Conservation (phyloP, 768 basidiomycete species). For the Auricularia cornea region DNA sequence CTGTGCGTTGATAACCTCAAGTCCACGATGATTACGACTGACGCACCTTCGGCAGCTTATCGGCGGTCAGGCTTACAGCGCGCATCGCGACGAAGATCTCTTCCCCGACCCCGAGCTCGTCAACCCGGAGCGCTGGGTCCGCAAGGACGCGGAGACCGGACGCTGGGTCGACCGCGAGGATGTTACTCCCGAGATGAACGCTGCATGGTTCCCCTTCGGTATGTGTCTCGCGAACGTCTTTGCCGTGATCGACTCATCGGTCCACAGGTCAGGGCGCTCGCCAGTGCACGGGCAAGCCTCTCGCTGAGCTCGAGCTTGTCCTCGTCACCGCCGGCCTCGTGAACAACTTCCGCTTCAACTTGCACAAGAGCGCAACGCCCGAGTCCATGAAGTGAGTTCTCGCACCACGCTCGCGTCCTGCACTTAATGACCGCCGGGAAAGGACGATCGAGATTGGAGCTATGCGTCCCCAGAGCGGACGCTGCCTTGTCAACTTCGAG, state of each 20-base stretch:
- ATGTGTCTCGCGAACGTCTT: not conserved
- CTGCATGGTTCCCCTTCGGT: not conserved
- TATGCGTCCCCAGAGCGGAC: not conserved
- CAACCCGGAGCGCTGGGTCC: constrained; percentile 13
- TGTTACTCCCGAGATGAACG: not conserved
- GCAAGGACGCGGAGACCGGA: not conserved
- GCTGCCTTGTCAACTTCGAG: not conserved
- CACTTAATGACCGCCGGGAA: not conserved
- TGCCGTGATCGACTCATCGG: too few relatives aligned
- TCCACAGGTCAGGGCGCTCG: not conserved
- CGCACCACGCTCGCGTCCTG: not conserved
- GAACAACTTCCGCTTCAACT: not conserved
- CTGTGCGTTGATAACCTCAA: not conserved
- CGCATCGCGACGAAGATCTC: constrained; percentile 8
- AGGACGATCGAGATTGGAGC: not conserved
- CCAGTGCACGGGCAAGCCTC: not conserved
- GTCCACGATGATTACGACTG: not conserved
- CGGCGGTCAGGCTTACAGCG: not conserved
- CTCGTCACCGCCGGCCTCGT: not conserved
- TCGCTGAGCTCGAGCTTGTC: not conserved
- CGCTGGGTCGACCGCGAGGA: not conserved
- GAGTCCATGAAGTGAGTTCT: not conserved
- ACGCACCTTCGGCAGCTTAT: not conserved
- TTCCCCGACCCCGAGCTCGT: constrained; percentile 15
- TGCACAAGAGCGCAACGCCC: not conserved